Conservation (phyloP, 768 basidiomycete species). For the Tephrocybe sp. region DNA sequence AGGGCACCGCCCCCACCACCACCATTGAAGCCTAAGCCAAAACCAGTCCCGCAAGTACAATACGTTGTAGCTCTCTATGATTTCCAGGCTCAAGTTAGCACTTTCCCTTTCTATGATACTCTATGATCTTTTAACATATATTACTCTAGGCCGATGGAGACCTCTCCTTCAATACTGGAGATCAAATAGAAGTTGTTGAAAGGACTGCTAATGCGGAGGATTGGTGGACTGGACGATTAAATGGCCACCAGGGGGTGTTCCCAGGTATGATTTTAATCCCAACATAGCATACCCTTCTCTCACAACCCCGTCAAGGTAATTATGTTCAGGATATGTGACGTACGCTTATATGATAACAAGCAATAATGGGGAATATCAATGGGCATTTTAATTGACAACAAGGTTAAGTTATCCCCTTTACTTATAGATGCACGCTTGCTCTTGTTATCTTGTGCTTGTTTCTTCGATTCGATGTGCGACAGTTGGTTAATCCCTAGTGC, state of each 20-base stretch:
- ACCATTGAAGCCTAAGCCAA: constrained; percentile 86
- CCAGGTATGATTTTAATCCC: constrained; percentile 55
- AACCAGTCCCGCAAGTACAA: constrained; percentile 56
- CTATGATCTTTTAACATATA: constrained; percentile 2
- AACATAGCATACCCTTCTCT: constrained; percentile 6
- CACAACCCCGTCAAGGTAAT: constrained; percentile 44
- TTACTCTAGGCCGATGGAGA: constrained; percentile 79
- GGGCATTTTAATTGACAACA: too few relatives aligned
- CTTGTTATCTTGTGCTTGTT: too few relatives aligned
- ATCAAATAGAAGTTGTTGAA: constrained; percentile 88
- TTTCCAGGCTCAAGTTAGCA: constrained; percentile 80
- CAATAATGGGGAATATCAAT: too few relatives aligned
- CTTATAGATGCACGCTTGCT: too few relatives aligned
- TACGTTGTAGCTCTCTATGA: constrained; percentile 95
- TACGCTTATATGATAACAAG: too few relatives aligned
- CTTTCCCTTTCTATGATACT: background rate
- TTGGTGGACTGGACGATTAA: constrained; percentile 94
- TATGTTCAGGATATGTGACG: constrained; percentile 55
- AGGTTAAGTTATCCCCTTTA: too few relatives aligned
- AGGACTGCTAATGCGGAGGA: constrained; percentile 82
- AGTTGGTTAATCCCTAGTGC: too few relatives aligned
- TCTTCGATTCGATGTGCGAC: too few relatives aligned
- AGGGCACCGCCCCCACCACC: constrained; percentile 91
- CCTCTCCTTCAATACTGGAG: constrained; percentile 85
- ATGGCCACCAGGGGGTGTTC: constrained; percentile 86